Evolutionary conservation across 2,329 filamentous ascomycete species (phyloP), one percentile per base, ranked within the genome.

Genomic region (Penicillium sp.): DNA sequence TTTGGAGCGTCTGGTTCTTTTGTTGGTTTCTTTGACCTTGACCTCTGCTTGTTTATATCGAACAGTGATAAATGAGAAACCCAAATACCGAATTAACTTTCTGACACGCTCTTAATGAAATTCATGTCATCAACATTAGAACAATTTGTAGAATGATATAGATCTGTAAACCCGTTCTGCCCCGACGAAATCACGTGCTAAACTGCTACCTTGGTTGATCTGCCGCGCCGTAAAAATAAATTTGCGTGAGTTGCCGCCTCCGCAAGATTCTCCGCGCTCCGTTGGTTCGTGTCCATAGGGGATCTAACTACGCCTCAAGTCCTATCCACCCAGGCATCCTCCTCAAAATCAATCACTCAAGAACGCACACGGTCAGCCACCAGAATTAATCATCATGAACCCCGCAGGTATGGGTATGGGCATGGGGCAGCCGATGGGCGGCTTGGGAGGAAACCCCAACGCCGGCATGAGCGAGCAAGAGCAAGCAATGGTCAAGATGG

Each of bases 401-500:
- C 66, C 75, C 54, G 70, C 75, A 24, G 70, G 71, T 46, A 50
- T 50, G 26, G 70, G 71, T 46, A 50, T 50, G 26, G 70, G 71
- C 45, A 50, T 41, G 48, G 48, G 48, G 8, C 59, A 67, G 46
- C 67, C 68, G 16, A 63, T 72, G 62, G 70, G 64, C 56, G 66
- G 61, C 35, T 49, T 71, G 37, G 68, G 68, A 31, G 64, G 64
- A 33, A 63, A 67, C 16, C 66, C 59, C 48, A 70, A 67, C 39
- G 69, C 69, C 16, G 77, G 77, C 43, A 73, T 80, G 74, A 77
- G 62, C 53, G 77, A 80, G 16, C 77, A 80, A 64, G 78, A 81
- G 57, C 73, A 77, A 53, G 71, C 71, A 45, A 80, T 80, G 75
- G 75, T 80, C 43, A 80, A 78, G 64, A 74, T 74, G 68, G 79